phyloP scores from a whole-genome alignment of 331 rosid species.

The Stylosanthes scabra region DNA sequence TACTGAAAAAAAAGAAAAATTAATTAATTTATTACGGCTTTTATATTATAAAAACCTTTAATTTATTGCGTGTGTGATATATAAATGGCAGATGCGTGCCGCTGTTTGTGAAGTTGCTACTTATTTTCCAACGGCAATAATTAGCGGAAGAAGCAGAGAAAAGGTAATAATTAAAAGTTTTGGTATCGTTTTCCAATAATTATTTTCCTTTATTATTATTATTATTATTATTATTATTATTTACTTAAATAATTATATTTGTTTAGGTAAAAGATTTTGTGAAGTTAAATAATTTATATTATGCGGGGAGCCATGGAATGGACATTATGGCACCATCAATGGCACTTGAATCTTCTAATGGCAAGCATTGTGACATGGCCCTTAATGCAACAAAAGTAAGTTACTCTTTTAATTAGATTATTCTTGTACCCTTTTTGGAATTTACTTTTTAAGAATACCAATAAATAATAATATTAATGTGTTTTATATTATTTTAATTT shows the following conservation, averaged over 20 bases:
- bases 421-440: not conserved
- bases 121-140: constrained; percentile 89
- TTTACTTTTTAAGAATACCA: not conserved
- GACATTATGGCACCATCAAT: constrained; percentile 81
- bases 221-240: too few relatives aligned
- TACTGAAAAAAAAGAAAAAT: too few relatives aligned
- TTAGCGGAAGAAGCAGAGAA: constrained; percentile 90
- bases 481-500: constrained; percentile 20
- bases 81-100: constrained; percentile 90
- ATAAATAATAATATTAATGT: not conserved
- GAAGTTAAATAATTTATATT: constrained; percentile 69
- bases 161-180: constrained; percentile 58
- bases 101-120: constrained; percentile 81
- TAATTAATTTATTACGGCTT: too few relatives aligned
- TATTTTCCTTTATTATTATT: not conserved
- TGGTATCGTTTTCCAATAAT: too few relatives aligned
- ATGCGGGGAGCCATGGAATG: constrained; percentile 99
- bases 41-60: too few relatives aligned
- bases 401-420: not conserved
- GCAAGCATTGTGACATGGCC: constrained; percentile 29
- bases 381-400: constrained; percentile 54
- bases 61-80: too few relatives aligned
- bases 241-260: not conserved
- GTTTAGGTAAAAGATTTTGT: constrained; percentile 84
- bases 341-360: constrained; percentile 45